These are phyloP conservation scores for Tylopilus felleus DNA, from an alignment of 768 basidiomycete genomes.

Conservation along the genomic window DNA sequence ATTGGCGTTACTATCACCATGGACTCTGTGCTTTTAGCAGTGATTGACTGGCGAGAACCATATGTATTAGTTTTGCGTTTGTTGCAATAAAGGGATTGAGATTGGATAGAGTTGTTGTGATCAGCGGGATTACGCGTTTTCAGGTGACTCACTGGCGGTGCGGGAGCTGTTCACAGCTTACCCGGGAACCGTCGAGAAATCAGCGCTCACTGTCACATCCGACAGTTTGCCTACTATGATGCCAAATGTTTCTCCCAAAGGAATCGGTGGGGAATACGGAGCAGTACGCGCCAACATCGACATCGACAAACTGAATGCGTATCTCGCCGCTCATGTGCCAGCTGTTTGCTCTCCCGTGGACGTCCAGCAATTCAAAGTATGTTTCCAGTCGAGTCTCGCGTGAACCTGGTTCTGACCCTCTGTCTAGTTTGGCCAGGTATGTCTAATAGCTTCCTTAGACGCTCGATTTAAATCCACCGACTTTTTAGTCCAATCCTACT, in stretches of 20 bases:
- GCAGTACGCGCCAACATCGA: constrained; percentile 70
- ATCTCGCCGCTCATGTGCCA: constrained; percentile 56
- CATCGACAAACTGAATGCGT: constrained; percentile 57
- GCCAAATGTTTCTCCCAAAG: constrained; percentile 31
- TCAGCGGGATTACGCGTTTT: too few relatives aligned
- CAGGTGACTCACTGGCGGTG: too few relatives aligned
- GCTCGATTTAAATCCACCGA: not conserved
- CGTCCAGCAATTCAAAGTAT: constrained; percentile 91
- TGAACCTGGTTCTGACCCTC: not conserved
- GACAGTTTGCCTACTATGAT: not conserved
- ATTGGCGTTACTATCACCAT: not conserved
- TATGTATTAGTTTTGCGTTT: not conserved
- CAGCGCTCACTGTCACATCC: not conserved
- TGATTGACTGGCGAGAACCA: too few relatives aligned
- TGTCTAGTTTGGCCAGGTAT: constrained; percentile 81
- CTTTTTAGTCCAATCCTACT: constrained; percentile 84
- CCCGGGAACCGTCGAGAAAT: not conserved
- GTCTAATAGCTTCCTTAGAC: constrained; percentile 11
- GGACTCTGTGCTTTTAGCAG: too few relatives aligned
- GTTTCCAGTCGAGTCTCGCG: constrained; percentile 16
- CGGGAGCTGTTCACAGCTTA: too few relatives aligned
- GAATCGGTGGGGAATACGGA: constrained; percentile 75
- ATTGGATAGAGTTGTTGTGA: too few relatives aligned
- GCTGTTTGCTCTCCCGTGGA: constrained; percentile 60
- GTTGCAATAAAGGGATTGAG: not conserved